Evolutionary conservation across 805 yeast species (phyloP).

Genomic region (Pichia paraexigua): DNA sequence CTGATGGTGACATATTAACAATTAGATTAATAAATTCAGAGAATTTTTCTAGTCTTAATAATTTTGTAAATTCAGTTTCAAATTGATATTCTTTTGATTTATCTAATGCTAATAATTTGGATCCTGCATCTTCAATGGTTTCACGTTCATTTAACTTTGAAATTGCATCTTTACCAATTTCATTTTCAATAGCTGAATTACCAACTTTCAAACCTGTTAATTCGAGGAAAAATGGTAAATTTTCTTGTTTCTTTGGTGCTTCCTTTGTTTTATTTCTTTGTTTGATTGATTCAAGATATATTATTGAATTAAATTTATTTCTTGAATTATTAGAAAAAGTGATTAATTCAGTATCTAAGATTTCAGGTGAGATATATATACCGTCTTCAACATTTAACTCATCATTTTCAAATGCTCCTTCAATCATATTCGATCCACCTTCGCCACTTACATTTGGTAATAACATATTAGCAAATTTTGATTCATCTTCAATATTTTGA

Average conservation of each 20-base stretch:
- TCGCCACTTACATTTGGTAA: conserved; percentile 77
- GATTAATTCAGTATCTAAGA: conserved; percentile 52
- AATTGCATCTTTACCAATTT: conserved; percentile 24
- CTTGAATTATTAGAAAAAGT: conserved; percentile 77
- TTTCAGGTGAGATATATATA: conserved; percentile 48
- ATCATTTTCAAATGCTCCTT: conserved; percentile 60
- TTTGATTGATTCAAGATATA: conserved; percentile 77
- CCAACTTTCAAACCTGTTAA: conserved; percentile 62
- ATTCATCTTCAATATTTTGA: conserved; percentile 66
- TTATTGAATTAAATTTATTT: conserved; percentile 65
- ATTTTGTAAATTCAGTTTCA: conserved; percentile 66
- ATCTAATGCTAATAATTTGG: conserved; percentile 29
- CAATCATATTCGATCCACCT: conserved; percentile 61
- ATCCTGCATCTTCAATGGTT: conserved; percentile 15
- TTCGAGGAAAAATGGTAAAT: conserved; percentile 72
- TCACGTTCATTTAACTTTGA: conserved; percentile 22
- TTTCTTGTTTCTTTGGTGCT: conserved; percentile 76
- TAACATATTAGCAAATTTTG: conserved; percentile 53
- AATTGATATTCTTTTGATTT: conserved; percentile 36
- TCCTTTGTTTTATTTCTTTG: conserved; percentile 85
- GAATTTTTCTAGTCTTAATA: conserved; percentile 53
- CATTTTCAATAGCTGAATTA: conserved; percentile 52
- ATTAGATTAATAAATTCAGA: conserved; percentile 46
- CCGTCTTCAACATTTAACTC: conserved; percentile 22
- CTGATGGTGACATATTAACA: conserved; percentile 60